These are phyloP conservation scores for Trichosphaerium sp. DNA, from an alignment of 78 protist species.

Conservation along the genomic window DNA sequence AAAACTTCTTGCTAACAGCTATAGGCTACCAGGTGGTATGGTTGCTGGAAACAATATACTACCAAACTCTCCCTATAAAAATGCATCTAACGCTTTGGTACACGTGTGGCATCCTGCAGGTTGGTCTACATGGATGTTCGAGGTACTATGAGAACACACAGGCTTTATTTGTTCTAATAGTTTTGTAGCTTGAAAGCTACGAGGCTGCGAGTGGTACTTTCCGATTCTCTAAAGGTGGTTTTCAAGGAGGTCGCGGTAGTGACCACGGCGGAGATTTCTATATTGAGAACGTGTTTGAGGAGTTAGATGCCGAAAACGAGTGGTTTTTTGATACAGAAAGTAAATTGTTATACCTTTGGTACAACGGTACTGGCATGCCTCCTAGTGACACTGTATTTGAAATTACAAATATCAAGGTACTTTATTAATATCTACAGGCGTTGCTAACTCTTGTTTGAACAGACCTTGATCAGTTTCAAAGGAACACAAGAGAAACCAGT, in stretches of 20 bases:
- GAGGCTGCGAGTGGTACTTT: not conserved
- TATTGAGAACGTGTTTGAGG: constrained; percentile 26
- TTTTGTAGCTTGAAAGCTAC: not conserved
- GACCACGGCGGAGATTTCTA: constrained; percentile 7
- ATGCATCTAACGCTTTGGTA: not conserved
- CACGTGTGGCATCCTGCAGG: constrained; percentile 22
- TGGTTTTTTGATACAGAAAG: not conserved
- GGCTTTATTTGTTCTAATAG: too few species aligned
- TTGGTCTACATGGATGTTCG: constrained; percentile 11
- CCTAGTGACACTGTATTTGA: not conserved
- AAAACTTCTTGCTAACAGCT: too few species aligned
- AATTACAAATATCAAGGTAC: not conserved
- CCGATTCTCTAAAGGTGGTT: constrained; percentile 7
- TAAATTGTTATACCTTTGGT: not conserved
- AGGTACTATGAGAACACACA: too few species aligned
- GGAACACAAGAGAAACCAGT: not conserved
- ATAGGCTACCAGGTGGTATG: too few species aligned
- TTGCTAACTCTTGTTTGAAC: not conserved
- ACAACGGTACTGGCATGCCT: constrained; percentile 4
- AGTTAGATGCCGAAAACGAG: constrained; percentile 30
- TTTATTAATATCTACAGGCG: too few species aligned
- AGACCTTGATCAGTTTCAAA: not conserved
- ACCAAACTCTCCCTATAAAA: too few species aligned
- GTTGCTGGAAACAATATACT: too few species aligned
- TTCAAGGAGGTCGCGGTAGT: constrained; percentile 22